Evolutionary conservation across 148 eudicot genomes (phyloP), one percentile per base, ranked within the genome.

Genomic region (Spergularia marina): DNA sequence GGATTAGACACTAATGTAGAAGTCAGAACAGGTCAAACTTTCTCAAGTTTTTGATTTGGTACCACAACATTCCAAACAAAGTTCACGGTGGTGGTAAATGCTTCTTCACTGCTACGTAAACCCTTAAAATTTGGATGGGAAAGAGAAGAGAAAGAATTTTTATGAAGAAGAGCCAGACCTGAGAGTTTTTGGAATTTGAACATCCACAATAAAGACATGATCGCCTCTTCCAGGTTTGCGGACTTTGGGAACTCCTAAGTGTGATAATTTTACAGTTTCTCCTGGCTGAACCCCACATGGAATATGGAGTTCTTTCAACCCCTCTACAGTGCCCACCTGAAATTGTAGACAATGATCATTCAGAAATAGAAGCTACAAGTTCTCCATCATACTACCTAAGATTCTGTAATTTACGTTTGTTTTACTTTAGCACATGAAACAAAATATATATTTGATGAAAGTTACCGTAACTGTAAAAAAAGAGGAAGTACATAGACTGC

Each of bases 251-350:
- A 94, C 85, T 75, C 98, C 98, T 93, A 91, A 86, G 15, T 71
- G 25, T 44, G 83, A 72, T 83, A 94, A 78, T 79, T 84, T 86
- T 62, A 94, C 78, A 36, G 72, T 87, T 18, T 91, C 91, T 73
- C 97, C 97, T 53, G 97, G 89, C 74, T 91, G 97, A 83, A 84
- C 87, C 41, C 98, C 97, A 25, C 91, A 76, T 56, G 97, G 97
- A 85, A 94, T 86, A 13, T 68, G 82, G 71, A 94, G 88, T 81
- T 91, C 87, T 84, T 80, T 91, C 69, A 72, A 68, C 44, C 98
- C 98, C 66, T 90, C 95, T 20, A 84, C 93, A 63, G 97, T 94
- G 75, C 88, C 87, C 74, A 91, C 98, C 98, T 94, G 84, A 54
- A 78, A 36, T 77, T 71, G 56, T 63, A 25, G 53, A 66, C 40